phyloP scores from a whole-genome alignment of 208 protist genomes.

The Tritrichomonas musculus region DNA sequence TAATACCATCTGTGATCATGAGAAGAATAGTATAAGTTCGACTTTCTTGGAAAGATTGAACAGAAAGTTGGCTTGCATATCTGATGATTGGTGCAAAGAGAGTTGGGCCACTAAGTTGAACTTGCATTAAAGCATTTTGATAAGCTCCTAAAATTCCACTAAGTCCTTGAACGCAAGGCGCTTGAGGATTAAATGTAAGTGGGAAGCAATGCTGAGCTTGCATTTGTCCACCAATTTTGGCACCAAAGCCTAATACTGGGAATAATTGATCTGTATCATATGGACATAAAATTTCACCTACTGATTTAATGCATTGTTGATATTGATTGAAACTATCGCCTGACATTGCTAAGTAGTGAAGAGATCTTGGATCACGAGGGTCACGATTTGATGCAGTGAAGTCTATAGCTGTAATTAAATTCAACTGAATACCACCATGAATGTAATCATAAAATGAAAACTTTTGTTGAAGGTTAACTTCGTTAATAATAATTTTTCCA shows the following conservation, averaged over 20 bases:
- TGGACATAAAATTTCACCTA: conserved; percentile 38
- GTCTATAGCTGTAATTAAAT: conserved; percentile 48
- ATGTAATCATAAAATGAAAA: conserved; percentile 42
- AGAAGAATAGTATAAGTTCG: conserved; percentile 37
- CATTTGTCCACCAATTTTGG: conserved; percentile 20
- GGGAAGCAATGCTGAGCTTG: conserved; percentile 39
- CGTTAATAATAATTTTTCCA: neutral
- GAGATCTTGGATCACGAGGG: neutral
- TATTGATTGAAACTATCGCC: conserved; percentile 26
- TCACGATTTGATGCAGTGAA: conserved; percentile 45
- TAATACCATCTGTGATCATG: conserved; percentile 41
- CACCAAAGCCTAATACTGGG: conserved; percentile 44
- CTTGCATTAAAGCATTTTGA: neutral
- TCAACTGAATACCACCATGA: conserved; percentile 37
- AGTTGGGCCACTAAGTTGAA: conserved; percentile 35
- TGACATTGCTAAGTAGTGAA: neutral
- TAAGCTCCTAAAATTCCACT: conserved; percentile 30
- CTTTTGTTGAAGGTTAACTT: conserved; percentile 33
- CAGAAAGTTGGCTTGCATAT: neutral
- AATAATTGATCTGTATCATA: conserved; percentile 45
- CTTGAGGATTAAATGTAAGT: conserved; percentile 27
- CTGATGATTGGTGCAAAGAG: conserved; percentile 15
- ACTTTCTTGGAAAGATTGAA: neutral
- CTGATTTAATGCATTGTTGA: conserved; percentile 32
- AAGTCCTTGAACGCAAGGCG: conserved; percentile 20